phyloP scores from a whole-genome alignment of 2,329 filamentous ascomycete genomes.

The Ophiostoma himal-ulmi region DNA sequence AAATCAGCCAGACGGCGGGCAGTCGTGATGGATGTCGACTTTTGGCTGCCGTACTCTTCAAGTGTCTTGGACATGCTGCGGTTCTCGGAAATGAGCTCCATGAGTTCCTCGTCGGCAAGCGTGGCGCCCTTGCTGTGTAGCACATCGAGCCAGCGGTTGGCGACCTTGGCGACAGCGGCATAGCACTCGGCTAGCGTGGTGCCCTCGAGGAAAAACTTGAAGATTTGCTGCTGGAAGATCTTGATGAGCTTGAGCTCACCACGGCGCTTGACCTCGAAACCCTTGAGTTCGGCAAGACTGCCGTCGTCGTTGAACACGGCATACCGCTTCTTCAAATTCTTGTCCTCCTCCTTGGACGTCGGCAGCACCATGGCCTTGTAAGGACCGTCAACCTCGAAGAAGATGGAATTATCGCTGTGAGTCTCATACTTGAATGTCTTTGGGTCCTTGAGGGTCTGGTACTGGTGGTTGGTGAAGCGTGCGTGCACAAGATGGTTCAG shows the following conservation, averaged over 20 bases:
- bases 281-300: slow-evolving; percentile 89
- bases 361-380: slow-evolving; percentile 97
- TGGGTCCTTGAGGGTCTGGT: slow-evolving; percentile 79
- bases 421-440: slow-evolving; percentile 86
- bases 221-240: slow-evolving; percentile 98
- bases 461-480: slow-evolving; percentile 94
- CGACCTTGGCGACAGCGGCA: slow-evolving; percentile 82
- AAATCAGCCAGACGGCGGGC: slow-evolving; percentile 93
- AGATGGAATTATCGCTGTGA: slow-evolving; percentile 97
- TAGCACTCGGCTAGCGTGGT: slow-evolving; percentile 85
- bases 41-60: slow-evolving; percentile 91
- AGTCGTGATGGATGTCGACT: slow-evolving; percentile 98
- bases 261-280: slow-evolving; percentile 94
- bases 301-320: slow-evolving; percentile 99
- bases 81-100: slow-evolving; percentile 99
- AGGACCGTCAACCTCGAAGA: slow-evolving; percentile 97
- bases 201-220: slow-evolving; percentile 97
- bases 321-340: slow-evolving; percentile 98
- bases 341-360: slow-evolving; percentile 97
- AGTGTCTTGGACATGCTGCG: slow-evolving; percentile 96
- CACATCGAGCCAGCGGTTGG: slow-evolving; percentile 95
- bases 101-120: slow-evolving; percentile 90
- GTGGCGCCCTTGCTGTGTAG: slow-evolving; percentile 82
- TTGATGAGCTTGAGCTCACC: slow-evolving; percentile 99
- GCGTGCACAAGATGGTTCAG: slow-evolving; percentile 94